A percentile compares a stretch with the other conserved stretches of the same genome.
Conservation (phyloP, 2,329 filamentous ascomycete genomes). For the Parafenestella ontariensis region DNA sequence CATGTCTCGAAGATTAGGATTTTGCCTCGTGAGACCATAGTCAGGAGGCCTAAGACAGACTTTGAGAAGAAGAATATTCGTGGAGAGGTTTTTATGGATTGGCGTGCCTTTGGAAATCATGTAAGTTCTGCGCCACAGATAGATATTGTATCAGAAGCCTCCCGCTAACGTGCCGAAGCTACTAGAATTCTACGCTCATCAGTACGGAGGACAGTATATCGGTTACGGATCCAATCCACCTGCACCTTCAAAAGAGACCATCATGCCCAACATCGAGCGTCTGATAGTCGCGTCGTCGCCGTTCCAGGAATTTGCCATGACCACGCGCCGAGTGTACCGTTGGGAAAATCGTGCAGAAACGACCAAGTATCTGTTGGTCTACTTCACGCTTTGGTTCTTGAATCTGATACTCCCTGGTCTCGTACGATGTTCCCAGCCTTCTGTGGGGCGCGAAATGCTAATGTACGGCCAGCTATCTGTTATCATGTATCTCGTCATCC, state of each 20-base stretch:
- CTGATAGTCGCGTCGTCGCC: constrained; percentile 48
- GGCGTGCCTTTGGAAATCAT: constrained; percentile 37
- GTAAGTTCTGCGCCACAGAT: constrained; percentile 12
- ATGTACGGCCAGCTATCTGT: constrained; percentile 23
- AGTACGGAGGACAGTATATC: constrained; percentile 49
- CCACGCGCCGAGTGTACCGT: constrained; percentile 44
- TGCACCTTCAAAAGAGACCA: constrained; percentile 38
- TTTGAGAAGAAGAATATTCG: constrained; percentile 31
- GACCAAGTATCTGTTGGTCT: constrained; percentile 36
- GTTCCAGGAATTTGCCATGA: constrained; percentile 46
- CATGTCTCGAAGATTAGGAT: constrained; percentile 45
- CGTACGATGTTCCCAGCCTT: constrained; percentile 20
- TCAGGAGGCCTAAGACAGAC: constrained; percentile 23
- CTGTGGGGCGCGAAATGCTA: not conserved
- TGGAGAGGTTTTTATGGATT: constrained; percentile 31
- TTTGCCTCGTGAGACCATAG: constrained; percentile 28
- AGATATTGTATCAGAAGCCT: not conserved
- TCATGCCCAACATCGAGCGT: constrained; percentile 47
- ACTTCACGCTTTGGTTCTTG: constrained; percentile 32
- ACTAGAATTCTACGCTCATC: constrained; percentile 34
- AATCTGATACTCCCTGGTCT: constrained; percentile 36
- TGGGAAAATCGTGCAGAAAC: constrained; percentile 47
- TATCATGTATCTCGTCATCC: constrained; percentile 30
- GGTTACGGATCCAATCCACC: constrained; percentile 41
- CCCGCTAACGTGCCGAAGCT: constrained; percentile 28